Base-by-base conservation (phyloP, 139 green algal genomes). In the Chlorella sp. region DNA sequence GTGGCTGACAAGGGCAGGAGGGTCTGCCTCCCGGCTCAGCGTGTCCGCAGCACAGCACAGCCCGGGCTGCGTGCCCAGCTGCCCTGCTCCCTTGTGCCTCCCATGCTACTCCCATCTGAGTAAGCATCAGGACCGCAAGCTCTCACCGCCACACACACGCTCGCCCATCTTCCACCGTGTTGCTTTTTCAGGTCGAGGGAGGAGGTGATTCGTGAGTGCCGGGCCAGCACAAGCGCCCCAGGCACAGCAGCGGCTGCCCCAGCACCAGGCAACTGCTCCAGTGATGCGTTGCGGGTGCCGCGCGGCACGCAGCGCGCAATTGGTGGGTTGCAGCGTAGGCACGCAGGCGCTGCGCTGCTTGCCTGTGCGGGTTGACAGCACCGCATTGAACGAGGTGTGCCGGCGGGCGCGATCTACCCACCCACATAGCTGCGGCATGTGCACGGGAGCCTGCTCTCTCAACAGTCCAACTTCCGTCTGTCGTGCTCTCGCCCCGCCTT, bases 251-350 rank as follows among this genome's bases (percentile, higher is more conserved):
- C 36, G 15, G 39, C 77, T 2, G 39, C 37, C 18, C 21, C 40
- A 42, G 75, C 75, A 66, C 40, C 40, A 66, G 40, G 79, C 79
- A 26, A 26, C 40, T 14, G 30, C 82, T 21, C 30, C 7, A 28
- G 26, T 0, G 83, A 88, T 39, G 34, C 42, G 3, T 21, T 97
- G 60, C 90, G 92, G 60, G 53, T 95, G 3, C 91, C 88, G 14
- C 91, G 94, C 1, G 95, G 94, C 53, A 83, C 83, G 18, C 94
- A 96, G 85, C 86, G 95, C 11, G 94, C 94, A 9, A 94, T 97
- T 19, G 83, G 82, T 77, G 82, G 11, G 82, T 4, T 85, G 7
- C 18, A 9, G 79, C 77, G 48, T 57, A 9, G 48, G 48, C 48
- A 9, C 7, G 7, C 76, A 48, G 19, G 34, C 21, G 19, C 75